Percentiles rank a stretch among this genome's conserved stretches.
Evolutionary conservation across 129 eudicot genomes (phyloP).

Genomic region (Saussurea involucrata): DNA sequence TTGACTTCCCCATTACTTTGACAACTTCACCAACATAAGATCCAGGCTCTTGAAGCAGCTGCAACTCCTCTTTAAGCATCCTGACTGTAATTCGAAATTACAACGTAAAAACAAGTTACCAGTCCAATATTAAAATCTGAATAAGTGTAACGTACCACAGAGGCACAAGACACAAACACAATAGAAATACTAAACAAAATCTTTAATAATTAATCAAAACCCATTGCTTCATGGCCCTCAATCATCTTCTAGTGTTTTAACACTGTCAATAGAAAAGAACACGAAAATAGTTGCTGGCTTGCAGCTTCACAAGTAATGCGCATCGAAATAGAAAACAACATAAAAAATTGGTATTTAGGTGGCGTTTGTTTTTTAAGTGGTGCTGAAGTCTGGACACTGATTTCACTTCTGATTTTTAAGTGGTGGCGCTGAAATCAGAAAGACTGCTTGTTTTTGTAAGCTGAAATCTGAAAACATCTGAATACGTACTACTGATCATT

Average conservation of each 20-base stretch:
- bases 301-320: not conserved
- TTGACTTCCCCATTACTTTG: slow-evolving; percentile 46
- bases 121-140: not conserved
- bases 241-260: not conserved
- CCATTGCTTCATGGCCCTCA: not conserved
- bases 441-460: too few species aligned
- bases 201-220: not conserved
- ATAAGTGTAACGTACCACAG: not conserved
- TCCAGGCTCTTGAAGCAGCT: slow-evolving; percentile 45
- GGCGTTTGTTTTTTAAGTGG: too few species aligned
- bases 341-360: not conserved
- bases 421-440: too few species aligned
- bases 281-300: not conserved
- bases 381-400: too few species aligned
- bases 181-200: not conserved
- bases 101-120: not conserved
- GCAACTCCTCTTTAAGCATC: slow-evolving; percentile 51
- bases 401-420: too few species aligned
- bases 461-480: too few species aligned
- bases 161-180: not conserved
- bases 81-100: slow-evolving; percentile 26
- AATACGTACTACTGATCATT: too few species aligned
- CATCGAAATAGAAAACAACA: not conserved
- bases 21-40: slow-evolving; percentile 50
- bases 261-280: not conserved